A percentile compares a stretch with the other conserved stretches of the same genome.
phyloP scores from a whole-genome alignment of 257 asterid species.

The Solanum chaucha region DNA sequence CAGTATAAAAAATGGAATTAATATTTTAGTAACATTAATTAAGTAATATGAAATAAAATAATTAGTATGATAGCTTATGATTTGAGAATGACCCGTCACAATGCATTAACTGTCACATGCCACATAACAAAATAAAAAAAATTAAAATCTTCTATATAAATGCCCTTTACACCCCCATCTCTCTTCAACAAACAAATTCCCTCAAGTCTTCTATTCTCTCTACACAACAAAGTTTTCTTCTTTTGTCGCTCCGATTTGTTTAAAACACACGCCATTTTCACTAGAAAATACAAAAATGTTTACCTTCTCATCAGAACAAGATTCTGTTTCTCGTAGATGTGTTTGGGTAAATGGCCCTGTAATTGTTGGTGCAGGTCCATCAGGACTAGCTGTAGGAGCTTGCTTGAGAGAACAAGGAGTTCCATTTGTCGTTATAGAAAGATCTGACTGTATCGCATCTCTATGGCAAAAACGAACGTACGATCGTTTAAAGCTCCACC shows the following conservation, averaged over 20 bases:
- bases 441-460: conserved; percentile 82
- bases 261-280: not conserved
- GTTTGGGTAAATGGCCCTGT: conserved; percentile 89
- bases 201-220: not conserved
- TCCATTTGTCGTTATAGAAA: conserved; percentile 58
- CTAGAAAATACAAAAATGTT: conserved; percentile 26
- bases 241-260: not conserved
- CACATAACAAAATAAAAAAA: not conserved
- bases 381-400: conserved; percentile 91
- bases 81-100: conserved; percentile 9
- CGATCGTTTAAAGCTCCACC: conserved; percentile 75
- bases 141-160: conserved; percentile 35
- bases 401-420: conserved; percentile 61
- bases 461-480: conserved; percentile 86
- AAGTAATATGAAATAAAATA: conserved; percentile 9
- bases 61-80: conserved; percentile 20
- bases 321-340: conserved; percentile 39
- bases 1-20: not conserved
- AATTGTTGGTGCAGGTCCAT: conserved; percentile 88
- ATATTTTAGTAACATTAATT: not conserved
- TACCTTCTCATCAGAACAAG: conserved; percentile 17
- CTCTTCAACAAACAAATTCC: conserved; percentile 21
- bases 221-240: not conserved
- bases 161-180: conserved; percentile 10
- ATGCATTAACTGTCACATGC: conserved; percentile 37